phyloP scores from a whole-genome alignment of 495 filamentous ascomycete species.

The Xanthoparmelia taractica region DNA sequence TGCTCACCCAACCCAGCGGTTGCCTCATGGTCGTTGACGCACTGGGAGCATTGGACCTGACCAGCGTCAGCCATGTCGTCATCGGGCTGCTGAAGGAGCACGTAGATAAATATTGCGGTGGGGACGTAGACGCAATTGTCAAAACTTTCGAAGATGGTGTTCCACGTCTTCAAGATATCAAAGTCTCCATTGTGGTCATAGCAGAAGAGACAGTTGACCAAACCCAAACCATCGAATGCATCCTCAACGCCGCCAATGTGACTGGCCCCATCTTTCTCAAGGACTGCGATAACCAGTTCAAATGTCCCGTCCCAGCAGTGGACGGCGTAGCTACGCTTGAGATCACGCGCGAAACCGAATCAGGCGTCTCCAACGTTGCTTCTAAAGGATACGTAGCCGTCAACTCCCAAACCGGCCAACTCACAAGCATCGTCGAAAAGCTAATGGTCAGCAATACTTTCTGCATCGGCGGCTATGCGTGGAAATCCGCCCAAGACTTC shows the following conservation, averaged over 20 bases:
- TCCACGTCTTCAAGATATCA: conserved; percentile 4
- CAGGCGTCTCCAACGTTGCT: conserved; percentile 4
- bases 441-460: conserved; percentile 3
- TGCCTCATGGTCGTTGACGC: conserved; percentile 4
- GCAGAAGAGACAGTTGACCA: conserved; percentile 3
- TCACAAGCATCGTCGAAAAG: background rate
- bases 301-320: conserved; percentile 2
- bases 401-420: conserved; percentile 5
- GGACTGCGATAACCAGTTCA: conserved; percentile 3
- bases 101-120: conserved; percentile 4
- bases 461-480: conserved; percentile 4
- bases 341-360: background rate
- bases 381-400: conserved; percentile 4
- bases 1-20: conserved; percentile 4
- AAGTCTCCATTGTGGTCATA: conserved; percentile 3
- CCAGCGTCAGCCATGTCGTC: background rate
- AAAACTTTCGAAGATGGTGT: conserved; percentile 2
- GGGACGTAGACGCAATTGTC: background rate
- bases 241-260: background rate
- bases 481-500: conserved; percentile 7
- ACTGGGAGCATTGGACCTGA: conserved; percentile 2
- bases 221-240: conserved; percentile 4
- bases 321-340: conserved; percentile 4
- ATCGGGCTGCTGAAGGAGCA: background rate
- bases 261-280: conserved; percentile 4